A percentile compares a stretch with the other conserved stretches of the same genome.
Evolutionary conservation across 2,329 filamentous ascomycete species (phyloP).

Genomic region (Xylaria sp.): DNA sequence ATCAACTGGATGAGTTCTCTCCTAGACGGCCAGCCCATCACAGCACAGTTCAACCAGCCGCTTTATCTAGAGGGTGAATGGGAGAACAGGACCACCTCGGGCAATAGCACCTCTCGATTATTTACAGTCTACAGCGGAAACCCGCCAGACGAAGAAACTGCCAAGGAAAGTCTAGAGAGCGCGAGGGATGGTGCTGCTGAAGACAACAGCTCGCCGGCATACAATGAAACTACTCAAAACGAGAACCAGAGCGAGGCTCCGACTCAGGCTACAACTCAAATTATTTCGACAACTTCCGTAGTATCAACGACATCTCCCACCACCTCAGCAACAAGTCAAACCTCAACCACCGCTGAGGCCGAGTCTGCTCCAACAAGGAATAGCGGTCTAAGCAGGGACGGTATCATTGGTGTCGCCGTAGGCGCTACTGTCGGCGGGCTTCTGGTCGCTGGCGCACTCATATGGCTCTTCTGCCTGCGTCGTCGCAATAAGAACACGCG

Average conservation of each 20-base stretch:
- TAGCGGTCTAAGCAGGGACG: constrained; percentile 18
- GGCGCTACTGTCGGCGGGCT: constrained; percentile 50
- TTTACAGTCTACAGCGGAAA: constrained; percentile 29
- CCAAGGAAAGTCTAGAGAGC: accelerated
- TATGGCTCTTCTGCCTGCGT: constrained; percentile 57
- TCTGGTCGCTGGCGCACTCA: constrained; percentile 53
- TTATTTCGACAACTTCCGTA: constrained; percentile 12
- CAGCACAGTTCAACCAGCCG: neutral
- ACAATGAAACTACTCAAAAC: neutral
- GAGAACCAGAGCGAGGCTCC: neutral
- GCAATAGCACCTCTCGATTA: constrained; percentile 39
- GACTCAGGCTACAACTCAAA: neutral
- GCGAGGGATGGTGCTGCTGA: neutral
- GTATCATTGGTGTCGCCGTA: constrained; percentile 46
- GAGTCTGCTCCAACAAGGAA: neutral
- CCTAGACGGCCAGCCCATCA: too few relatives aligned
- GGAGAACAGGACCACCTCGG: constrained; percentile 35
- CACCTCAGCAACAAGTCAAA: constrained; percentile 5
- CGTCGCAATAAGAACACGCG: constrained; percentile 52
- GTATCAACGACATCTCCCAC: constrained; percentile 15
- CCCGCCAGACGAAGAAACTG: too few relatives aligned
- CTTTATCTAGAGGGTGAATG: constrained; percentile 45
- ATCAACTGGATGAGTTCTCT: too few relatives aligned
- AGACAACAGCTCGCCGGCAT: neutral
- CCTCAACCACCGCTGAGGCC: neutral